Conservation (phyloP, 164 flowering plant genomes). For the Liriodendron chinense region DNA sequence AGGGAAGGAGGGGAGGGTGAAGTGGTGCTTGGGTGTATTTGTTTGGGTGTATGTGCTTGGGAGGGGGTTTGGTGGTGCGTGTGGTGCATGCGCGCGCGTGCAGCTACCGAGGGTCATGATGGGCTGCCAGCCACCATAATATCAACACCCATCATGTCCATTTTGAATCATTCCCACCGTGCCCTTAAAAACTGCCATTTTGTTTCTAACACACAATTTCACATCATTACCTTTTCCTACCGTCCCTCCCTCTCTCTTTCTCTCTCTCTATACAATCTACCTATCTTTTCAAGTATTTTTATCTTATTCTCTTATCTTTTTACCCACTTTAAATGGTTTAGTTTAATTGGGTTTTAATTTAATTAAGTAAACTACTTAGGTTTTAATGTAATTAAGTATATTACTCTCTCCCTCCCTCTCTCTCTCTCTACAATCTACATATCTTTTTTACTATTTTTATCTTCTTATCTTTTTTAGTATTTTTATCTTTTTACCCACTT, state of each 20-base stretch:
- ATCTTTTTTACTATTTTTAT: neutral
- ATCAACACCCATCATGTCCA: constrained; percentile 19
- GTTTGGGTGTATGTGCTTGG: neutral
- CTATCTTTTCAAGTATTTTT: neutral
- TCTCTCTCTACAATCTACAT: too few species aligned
- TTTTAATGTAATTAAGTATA: neutral
- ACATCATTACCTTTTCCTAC: constrained; percentile 17
- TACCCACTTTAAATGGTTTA: neutral
- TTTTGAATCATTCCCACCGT: constrained; percentile 24
- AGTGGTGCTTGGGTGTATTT: neutral
- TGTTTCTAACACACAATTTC: constrained; percentile 9
- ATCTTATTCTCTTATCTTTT: neutral
- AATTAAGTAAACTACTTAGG: neutral
- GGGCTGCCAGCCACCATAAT: constrained; percentile 25
- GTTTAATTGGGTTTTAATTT: neutral
- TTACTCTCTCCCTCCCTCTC: too few species aligned
- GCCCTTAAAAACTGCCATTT: constrained; percentile 23
- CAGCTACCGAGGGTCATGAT: constrained; percentile 25
- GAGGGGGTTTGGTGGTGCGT: constrained; percentile 17
- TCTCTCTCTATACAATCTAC: neutral
- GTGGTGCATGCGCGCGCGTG: constrained; percentile 39
- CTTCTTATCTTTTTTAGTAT: neutral
- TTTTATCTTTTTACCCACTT: neutral
- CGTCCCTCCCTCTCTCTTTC: constrained; percentile 4
- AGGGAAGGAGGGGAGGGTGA: neutral